Base-by-base conservation (phyloP, 2,329 filamentous ascomycete species). In the Cadophora malorum region DNA sequence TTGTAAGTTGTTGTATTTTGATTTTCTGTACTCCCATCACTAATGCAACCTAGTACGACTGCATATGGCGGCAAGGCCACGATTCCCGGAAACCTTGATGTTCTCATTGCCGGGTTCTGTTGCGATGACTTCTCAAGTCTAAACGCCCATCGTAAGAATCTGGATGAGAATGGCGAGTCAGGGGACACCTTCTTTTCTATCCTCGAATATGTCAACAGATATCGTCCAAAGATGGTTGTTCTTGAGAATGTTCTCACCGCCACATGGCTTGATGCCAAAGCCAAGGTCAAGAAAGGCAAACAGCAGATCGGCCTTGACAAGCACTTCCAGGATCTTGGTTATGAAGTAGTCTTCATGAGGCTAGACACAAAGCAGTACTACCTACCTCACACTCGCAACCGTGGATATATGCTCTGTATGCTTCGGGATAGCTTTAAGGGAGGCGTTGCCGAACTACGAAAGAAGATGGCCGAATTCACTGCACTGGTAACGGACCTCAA, bases 61-160 rank as follows among this genome's bases (percentile, higher is more conserved):
- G 90, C 89, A 0, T 90, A 90, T 74, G 91, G 91, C 4, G 84
- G 85, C 8, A 79, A 83, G 60, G 82, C 82, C 4, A 63, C 77
- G 0, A 85, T 93, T 0, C 90, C 90, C 0, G 78, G 77, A 0
- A 75, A 84, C 12, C 78, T 88, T 1, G 89, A 94, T 70, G 76
- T 95, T 0, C 79, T 95, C 1, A 81, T 94, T 55, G 90, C 90
- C 7, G 92, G 92, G 0, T 92, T 90, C 52, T 89, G 90, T 0
- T 96, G 92, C 72, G 90, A 92, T 1, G 91, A 94, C 73, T 92
- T 91, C 71, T 94, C 91, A 0, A 75, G 71, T 0, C 77, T 94
- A 38, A 95, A 94, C 76, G 85, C 80, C 61, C 77, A 81, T 4
- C 80, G 80, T 19, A 88, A 87, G 67, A 77, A 78, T 0, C 76